These are phyloP conservation scores for Marasmius tenuissimus DNA, from an alignment of 1,284 basidiomycete genomes.

Conservation along the genomic window DNA sequence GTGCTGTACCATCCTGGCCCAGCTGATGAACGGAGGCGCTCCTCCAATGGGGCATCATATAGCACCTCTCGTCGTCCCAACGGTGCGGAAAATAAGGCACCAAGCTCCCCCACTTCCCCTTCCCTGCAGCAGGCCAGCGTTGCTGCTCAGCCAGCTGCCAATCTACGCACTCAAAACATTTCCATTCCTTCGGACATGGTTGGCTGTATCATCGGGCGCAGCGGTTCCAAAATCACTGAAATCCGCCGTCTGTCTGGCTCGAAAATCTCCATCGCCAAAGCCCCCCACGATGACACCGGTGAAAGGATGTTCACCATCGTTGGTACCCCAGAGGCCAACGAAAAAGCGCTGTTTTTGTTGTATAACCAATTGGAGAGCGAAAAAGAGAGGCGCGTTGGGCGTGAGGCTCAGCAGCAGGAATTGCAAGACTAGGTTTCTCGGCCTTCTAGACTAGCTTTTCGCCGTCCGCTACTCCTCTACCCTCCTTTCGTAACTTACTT, in stretches of 20 bases:
- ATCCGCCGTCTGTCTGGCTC: constrained; percentile 96
- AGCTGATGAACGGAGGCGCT: constrained; percentile 69
- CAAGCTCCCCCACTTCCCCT: constrained; percentile 62
- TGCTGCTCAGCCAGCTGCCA: constrained; percentile 57
- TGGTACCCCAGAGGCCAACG: constrained; percentile 94
- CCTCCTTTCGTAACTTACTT: constrained; percentile 25
- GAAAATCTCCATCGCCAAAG: constrained; percentile 97
- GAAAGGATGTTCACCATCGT: constrained; percentile 99
- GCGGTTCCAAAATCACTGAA: constrained; percentile 97
- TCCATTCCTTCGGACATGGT: constrained; percentile 99
- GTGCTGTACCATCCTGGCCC: constrained; percentile 94
- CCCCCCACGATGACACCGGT: constrained; percentile 96
- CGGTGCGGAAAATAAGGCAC: constrained; percentile 41
- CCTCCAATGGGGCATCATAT: constrained; percentile 47
- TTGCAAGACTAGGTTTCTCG: constrained; percentile 42
- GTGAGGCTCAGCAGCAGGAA: constrained; percentile 67
- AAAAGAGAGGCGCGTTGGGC: constrained; percentile 87
- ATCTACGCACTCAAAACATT: constrained; percentile 97
- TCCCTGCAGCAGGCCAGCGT: constrained; percentile 45
- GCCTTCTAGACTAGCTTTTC: constrained; percentile 4
- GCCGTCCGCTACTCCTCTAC: constrained; percentile 22
- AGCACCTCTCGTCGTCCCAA: constrained; percentile 55
- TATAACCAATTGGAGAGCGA: constrained; percentile 97
- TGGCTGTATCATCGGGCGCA: constrained; percentile 95
- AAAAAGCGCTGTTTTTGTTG: constrained; percentile 94